Base-by-base conservation (phyloP, 148 eudicot species). In the Pouteria glomerata region DNA sequence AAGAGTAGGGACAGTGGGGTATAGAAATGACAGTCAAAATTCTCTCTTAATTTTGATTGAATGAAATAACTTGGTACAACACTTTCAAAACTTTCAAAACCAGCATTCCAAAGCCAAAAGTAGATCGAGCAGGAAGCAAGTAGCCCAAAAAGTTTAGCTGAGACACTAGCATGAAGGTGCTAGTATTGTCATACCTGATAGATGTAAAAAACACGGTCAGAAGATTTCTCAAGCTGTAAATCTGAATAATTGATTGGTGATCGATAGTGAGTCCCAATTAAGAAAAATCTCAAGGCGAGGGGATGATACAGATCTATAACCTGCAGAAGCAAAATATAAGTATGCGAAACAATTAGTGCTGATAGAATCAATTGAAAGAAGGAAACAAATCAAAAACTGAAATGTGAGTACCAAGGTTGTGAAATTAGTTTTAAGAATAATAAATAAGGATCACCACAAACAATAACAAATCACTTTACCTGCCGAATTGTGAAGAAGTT, bases 401-500 rank as follows among this genome's bases (percentile, higher is more conserved):
- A 31, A 10, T 59, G 11, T 12, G 18, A 27, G 15, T 19, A 27
- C 76, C 10, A 53, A 34, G 37, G 11, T 55, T 6, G 44, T 30
- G 56, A 35, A 53, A 52, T 26, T 24, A 50, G 16, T 24, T n/a
- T n/a, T 13, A 7, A 67, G 21, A 52, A 11, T 31, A 6, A 57
- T 11, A 2, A 47, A 66, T 6, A 35, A 15, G 15, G 53, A 47
- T 15, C 12, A 53, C 34, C 29, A 8, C 31, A 57, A 67, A 41
- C 18, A 24, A 63, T 56, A 51, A 21, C 8, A 37, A 59, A 41
- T 44, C 52, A 41, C 66, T 42, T 58, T 87, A 95, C 97, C 97
- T 95, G 88, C 64, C 99, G 86, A 74, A 95, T 95, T 61, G 99
- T 95, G 82, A 90, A 95, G 80, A 91, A 95, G 77, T 95, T 95